Percentiles rank a stretch among this genome's conserved stretches.
Evolutionary conservation across 345 rosid genomes (phyloP).

Genomic region (Populus alba): DNA sequence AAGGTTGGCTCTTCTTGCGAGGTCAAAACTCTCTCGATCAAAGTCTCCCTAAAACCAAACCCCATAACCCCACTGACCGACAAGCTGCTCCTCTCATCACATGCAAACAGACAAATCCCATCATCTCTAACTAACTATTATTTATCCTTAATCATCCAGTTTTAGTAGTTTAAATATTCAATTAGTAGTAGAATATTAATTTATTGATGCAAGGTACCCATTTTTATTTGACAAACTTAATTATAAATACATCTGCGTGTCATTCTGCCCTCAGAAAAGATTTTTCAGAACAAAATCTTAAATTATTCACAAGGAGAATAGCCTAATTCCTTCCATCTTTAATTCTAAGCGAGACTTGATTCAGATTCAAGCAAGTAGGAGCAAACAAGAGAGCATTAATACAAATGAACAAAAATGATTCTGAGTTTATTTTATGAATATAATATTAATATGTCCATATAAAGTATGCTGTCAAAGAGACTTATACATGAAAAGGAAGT

Average conservation of each 20-base stretch:
- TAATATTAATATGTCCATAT: conserved; percentile 27
- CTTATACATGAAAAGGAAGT: conserved; percentile 21
- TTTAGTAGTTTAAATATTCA: neutral
- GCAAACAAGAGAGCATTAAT: neutral
- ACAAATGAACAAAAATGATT: conserved; percentile 17
- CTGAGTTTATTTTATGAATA: conserved; percentile 24
- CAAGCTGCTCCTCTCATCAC: conserved; percentile 20
- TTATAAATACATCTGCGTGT: neutral
- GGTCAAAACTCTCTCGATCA: conserved; percentile 44
- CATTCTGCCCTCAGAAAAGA: neutral
- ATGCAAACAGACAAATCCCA: neutral
- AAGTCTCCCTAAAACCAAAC: conserved; percentile 6
- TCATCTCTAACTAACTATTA: neutral
- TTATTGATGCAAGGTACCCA: neutral
- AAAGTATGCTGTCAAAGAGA: conserved; percentile 22
- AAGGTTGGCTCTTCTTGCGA: conserved; percentile 26
- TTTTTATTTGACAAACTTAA: neutral
- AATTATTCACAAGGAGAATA: neutral
- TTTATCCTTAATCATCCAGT: neutral
- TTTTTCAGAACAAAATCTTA: neutral
- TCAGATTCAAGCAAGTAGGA: neutral
- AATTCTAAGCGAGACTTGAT: neutral
- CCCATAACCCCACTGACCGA: conserved; percentile 31
- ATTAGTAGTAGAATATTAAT: neutral
- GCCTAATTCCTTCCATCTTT: neutral